These are phyloP conservation scores for Rhexocercosporidium sp. DNA, from an alignment of 2,329 filamentous ascomycete genomes.

Conservation along the genomic window DNA sequence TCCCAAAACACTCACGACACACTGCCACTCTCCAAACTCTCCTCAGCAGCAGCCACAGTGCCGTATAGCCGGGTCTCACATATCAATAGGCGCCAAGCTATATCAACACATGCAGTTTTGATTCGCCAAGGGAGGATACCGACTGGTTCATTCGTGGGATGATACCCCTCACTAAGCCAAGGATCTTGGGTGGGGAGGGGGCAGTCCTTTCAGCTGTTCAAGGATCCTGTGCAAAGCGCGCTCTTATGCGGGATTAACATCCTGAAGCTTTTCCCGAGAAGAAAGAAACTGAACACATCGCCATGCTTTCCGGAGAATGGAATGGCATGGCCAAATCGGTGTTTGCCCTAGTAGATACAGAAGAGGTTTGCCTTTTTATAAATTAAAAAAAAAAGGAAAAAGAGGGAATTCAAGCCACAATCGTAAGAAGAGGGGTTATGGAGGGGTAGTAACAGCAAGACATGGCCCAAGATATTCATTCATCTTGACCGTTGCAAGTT, in stretches of 20 bases:
- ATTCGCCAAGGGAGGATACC: background rate
- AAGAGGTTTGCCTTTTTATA: background rate
- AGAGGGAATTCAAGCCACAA: background rate
- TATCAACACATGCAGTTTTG: background rate
- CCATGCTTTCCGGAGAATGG: background rate
- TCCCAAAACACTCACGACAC: slow-evolving; percentile 8
- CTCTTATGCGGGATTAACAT: slow-evolving; percentile 3
- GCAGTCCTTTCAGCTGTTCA: slow-evolving; percentile 16
- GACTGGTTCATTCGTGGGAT: slow-evolving; percentile 10
- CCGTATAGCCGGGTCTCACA: slow-evolving; percentile 1
- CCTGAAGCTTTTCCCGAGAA: background rate
- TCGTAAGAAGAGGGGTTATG: background rate
- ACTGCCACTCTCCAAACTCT: slow-evolving; percentile 1
- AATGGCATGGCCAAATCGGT: background rate
- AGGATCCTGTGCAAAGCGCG: slow-evolving; percentile 9
- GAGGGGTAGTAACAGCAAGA: background rate
- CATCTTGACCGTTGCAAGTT: no score
- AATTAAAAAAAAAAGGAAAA: no score
- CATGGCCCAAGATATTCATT: no score
- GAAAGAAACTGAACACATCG: background rate
- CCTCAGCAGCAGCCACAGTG: background rate
- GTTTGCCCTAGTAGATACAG: background rate
- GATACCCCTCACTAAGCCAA: slow-evolving; percentile 11
- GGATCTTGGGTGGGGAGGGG: slow-evolving; percentile 4
- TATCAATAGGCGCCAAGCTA: background rate